These are phyloP conservation scores for Vigna nakashimae DNA, from an alignment of 306 rosid genomes.

Conservation along the genomic window DNA sequence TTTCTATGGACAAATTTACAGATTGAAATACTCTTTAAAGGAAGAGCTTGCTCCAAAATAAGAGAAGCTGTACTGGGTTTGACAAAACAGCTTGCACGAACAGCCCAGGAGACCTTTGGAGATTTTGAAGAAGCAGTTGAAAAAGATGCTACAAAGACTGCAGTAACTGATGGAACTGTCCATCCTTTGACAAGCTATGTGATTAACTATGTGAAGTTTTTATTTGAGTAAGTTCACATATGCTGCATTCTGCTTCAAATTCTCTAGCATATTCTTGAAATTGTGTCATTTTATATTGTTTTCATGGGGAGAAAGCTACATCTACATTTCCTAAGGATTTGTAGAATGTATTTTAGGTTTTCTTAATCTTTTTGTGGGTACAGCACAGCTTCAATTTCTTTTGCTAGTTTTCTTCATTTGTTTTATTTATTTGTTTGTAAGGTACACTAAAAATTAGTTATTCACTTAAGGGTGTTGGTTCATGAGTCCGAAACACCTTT, in stretches of 20 bases:
- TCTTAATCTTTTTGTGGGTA: background rate
- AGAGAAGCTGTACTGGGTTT: constrained; percentile 73
- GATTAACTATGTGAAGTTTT: constrained; percentile 88
- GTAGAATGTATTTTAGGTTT: background rate
- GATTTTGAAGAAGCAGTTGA: constrained; percentile 95
- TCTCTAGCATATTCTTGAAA: background rate
- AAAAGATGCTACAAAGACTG: constrained; percentile 90
- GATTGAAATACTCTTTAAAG: constrained; percentile 72
- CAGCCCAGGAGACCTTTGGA: constrained; percentile 86
- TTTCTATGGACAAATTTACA: constrained; percentile 44
- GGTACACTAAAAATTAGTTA: background rate
- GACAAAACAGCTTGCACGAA: constrained; percentile 82
- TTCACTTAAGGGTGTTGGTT: background rate
- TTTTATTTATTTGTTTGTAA: background rate
- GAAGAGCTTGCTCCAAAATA: constrained; percentile 72
- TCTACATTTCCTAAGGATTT: background rate
- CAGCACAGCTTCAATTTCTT: background rate
- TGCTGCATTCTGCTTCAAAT: constrained; percentile 2
- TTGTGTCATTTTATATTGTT: constrained; percentile 20
- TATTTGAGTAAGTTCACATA: constrained; percentile 73
- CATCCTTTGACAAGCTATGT: constrained; percentile 95
- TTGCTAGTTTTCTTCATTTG: background rate
- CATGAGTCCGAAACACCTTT: background rate
- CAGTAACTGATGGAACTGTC: constrained; percentile 87
- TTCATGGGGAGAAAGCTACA: constrained; percentile 5